These are phyloP conservation scores for Scedosporium aurantiacum DNA, from an alignment of 2,329 filamentous ascomycete species.

Conservation along the genomic window DNA sequence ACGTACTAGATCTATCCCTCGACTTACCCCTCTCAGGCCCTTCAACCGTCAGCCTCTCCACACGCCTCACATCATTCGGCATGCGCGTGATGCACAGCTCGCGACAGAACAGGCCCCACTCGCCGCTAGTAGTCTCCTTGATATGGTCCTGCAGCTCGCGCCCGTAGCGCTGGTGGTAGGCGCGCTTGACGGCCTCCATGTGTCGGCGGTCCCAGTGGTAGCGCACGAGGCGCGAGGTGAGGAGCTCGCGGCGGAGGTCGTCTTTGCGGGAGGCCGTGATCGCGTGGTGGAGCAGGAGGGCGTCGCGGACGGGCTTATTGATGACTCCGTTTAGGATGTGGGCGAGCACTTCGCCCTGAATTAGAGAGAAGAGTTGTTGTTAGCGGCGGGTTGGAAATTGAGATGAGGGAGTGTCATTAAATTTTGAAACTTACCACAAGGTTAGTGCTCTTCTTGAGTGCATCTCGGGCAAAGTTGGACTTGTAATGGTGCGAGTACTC, in stretches of 20 bases:
- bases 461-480: constrained; percentile 78
- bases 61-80: constrained; percentile 45
- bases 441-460: constrained; percentile 80
- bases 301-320: constrained; percentile 88
- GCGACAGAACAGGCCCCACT: constrained; percentile 68
- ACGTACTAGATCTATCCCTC: background rate
- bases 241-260: constrained; percentile 65
- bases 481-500: constrained; percentile 64
- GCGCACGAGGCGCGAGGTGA: constrained; percentile 78
- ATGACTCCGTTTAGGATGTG: constrained; percentile 96
- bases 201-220: constrained; percentile 88
- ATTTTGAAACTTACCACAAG: constrained; percentile 62
- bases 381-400: background rate
- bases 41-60: constrained; percentile 27
- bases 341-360: constrained; percentile 80
- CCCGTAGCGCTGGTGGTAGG: constrained; percentile 70
- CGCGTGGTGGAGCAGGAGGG: constrained; percentile 81
- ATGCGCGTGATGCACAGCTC: constrained; percentile 54
- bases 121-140: constrained; percentile 61
- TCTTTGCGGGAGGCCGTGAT: constrained; percentile 64
- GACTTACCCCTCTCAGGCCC: background rate
- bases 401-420: constrained; percentile 4
- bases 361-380: background rate
- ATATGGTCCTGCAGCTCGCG: constrained; percentile 67
- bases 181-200: constrained; percentile 65